Conservation (phyloP, 169 alveolate genomes). For the Plasmodium gaboni region DNA sequence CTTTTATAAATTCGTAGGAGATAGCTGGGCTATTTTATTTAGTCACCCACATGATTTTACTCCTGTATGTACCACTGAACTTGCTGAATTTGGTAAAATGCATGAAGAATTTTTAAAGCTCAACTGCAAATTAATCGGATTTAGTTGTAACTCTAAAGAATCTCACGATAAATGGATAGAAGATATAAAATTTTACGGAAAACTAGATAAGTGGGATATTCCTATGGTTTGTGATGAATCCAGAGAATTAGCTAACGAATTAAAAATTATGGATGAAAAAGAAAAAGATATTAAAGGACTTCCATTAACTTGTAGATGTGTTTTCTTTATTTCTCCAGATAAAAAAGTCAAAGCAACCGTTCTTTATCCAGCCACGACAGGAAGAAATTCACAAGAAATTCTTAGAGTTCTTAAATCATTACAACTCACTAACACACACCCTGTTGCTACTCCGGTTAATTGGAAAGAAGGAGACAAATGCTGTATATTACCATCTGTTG, state of each 20-base stretch:
- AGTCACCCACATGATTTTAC: conserved; percentile 88
- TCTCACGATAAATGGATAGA: conserved; percentile 79
- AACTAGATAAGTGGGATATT: conserved; percentile 62
- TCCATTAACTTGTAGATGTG: conserved; percentile 86
- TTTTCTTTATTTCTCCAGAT: conserved; percentile 81
- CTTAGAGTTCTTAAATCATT: conserved; percentile 84
- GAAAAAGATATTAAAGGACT: conserved; percentile 82
- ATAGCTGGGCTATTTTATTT: conserved; percentile 64
- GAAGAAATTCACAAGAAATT: conserved; percentile 85
- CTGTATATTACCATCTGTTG: conserved; percentile 77
- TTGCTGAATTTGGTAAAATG: conserved; percentile 81
- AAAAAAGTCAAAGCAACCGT: conserved; percentile 78
- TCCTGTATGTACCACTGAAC: conserved; percentile 90
- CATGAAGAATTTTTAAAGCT: conserved; percentile 73
- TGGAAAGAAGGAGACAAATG: conserved; percentile 79
- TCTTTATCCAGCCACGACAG: conserved; percentile 88
- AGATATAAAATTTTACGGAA: conserved; percentile 46
- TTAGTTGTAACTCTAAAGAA: conserved; percentile 79
- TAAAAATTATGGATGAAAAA: conserved; percentile 85
- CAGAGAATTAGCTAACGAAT: conserved; percentile 35
- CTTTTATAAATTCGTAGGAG: conserved; percentile 23
- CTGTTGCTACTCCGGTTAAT: conserved; percentile 85
- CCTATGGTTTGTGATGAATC: conserved; percentile 73
- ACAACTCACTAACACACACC: conserved; percentile 77
- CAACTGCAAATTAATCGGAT: conserved; percentile 82